phyloP scores from a whole-genome alignment of 352 stramenopile species.

The Globisporangium paddicum region DNA sequence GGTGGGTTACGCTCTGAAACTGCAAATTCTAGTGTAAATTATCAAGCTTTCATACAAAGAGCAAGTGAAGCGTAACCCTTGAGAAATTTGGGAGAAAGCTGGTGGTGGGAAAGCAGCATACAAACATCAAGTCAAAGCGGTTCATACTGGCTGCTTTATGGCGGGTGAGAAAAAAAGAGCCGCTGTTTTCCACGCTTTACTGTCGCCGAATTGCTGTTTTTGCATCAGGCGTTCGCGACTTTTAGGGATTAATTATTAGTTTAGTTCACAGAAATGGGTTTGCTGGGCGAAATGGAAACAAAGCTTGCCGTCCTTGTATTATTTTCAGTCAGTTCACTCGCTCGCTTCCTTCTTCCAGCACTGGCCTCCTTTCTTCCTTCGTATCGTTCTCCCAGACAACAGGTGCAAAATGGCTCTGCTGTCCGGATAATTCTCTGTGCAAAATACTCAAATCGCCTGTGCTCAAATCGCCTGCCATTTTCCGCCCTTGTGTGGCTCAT shows the following conservation, averaged over 20 bases:
- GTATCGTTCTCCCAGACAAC: too few relatives aligned
- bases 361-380: too few relatives aligned
- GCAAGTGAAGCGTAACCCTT: constrained; percentile 6
- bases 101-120: neutral
- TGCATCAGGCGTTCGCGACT: neutral
- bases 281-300: too few relatives aligned
- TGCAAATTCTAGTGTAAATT: neutral
- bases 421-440: neutral
- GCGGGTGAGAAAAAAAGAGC: neutral
- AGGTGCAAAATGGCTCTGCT: neutral
- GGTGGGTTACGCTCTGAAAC: constrained; percentile 4
- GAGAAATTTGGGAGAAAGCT: neutral
- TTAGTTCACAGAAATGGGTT: too few relatives aligned
- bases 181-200: neutral
- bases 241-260: neutral
- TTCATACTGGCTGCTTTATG: neutral
- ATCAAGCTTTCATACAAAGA: constrained; percentile 5
- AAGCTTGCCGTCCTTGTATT: too few relatives aligned
- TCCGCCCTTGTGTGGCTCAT: neutral
- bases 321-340: too few relatives aligned
- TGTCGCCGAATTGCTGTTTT: neutral
- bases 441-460: neutral
- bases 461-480: neutral
- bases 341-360: too few relatives aligned
- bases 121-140: neutral